Conservation (phyloP, 2,329 filamentous ascomycete genomes). For the Fusarium poae region DNA sequence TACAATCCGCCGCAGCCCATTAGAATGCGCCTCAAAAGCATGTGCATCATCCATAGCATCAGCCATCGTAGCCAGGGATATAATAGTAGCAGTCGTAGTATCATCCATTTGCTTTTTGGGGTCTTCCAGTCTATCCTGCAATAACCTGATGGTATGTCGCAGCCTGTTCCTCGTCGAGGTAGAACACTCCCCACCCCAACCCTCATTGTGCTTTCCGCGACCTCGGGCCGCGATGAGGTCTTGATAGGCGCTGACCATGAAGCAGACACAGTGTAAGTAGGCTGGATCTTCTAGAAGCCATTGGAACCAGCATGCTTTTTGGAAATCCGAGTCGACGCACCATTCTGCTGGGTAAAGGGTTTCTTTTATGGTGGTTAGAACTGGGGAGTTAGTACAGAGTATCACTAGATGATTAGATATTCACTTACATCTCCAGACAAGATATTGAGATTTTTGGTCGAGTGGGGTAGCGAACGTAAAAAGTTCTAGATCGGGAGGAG, state of each 20-base stretch:
- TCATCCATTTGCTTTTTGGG: constrained; percentile 33
- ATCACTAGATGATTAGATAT: background rate
- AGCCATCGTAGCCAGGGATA: constrained; percentile 43
- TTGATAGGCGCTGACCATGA: constrained; percentile 45
- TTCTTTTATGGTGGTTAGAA: constrained; percentile 47
- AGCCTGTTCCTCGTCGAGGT: constrained; percentile 26
- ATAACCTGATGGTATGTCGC: constrained; percentile 31
- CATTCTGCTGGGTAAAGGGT: constrained; percentile 50
- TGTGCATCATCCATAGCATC: constrained; percentile 37
- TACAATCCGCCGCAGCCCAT: constrained; percentile 46
- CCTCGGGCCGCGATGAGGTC: constrained; percentile 23
- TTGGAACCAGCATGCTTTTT: constrained; percentile 47
- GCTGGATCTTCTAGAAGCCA: constrained; percentile 48
- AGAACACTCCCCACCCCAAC: constrained; percentile 25
- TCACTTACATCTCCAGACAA: constrained; percentile 39
- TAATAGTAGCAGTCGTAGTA: constrained; percentile 38
- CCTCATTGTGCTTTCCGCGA: background rate
- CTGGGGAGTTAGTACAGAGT: constrained; percentile 21
- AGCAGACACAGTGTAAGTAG: constrained; percentile 47
- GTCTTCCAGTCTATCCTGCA: constrained; percentile 40
- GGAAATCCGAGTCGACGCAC: constrained; percentile 45
- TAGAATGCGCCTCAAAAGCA: constrained; percentile 42
- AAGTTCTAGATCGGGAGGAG: constrained; percentile 36
- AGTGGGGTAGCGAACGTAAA: constrained; percentile 43
- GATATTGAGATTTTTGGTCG: constrained; percentile 16